Evolutionary conservation across 2,329 filamentous ascomycete genomes (phyloP).

Genomic region (Ophiocordyceps robertsii): DNA sequence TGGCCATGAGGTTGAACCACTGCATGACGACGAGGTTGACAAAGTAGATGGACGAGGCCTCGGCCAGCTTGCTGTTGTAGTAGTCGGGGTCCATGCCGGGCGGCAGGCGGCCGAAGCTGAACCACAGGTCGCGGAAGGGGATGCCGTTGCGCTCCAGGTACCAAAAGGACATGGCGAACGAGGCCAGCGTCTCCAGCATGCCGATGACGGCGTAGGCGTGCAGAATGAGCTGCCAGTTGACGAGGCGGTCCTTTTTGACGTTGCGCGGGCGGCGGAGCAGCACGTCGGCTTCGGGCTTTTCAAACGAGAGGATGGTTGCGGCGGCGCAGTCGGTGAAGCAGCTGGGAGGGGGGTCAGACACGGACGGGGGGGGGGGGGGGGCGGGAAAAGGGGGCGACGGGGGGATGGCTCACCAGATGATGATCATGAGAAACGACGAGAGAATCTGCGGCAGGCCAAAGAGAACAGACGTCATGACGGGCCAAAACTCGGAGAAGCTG

Average conservation of each 20-base stretch:
- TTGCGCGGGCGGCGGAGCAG: constrained; percentile 55
- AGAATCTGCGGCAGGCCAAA: constrained; percentile 64
- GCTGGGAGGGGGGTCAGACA: constrained; percentile 14
- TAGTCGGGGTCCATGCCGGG: constrained; percentile 37
- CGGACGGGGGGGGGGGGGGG: too few species aligned
- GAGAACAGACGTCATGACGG: constrained; percentile 57
- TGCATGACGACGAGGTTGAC: constrained; percentile 73
- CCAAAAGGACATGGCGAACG: constrained; percentile 55
- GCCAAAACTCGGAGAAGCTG: constrained; percentile 64
- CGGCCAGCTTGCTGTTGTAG: constrained; percentile 42
- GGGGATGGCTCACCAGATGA: constrained; percentile 48
- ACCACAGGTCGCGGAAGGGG: constrained; percentile 51
- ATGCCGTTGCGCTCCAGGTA: constrained; percentile 50
- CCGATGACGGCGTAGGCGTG: constrained; percentile 63
- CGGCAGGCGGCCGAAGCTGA: constrained; percentile 47
- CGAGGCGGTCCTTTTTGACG: constrained; percentile 55
- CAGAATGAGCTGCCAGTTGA: constrained; percentile 58
- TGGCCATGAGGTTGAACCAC: constrained; percentile 61
- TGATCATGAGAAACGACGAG: constrained; percentile 60
- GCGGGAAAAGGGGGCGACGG: too few species aligned
- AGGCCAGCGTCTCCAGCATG: constrained; percentile 43
- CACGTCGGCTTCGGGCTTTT: constrained; percentile 64
- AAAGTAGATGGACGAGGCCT: constrained; percentile 64
- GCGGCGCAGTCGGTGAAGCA: constrained; percentile 69
- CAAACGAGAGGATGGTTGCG: constrained; percentile 61